These are phyloP conservation scores for Fusarium napiforme DNA, from an alignment of 2,329 filamentous ascomycete species.

Conservation along the genomic window DNA sequence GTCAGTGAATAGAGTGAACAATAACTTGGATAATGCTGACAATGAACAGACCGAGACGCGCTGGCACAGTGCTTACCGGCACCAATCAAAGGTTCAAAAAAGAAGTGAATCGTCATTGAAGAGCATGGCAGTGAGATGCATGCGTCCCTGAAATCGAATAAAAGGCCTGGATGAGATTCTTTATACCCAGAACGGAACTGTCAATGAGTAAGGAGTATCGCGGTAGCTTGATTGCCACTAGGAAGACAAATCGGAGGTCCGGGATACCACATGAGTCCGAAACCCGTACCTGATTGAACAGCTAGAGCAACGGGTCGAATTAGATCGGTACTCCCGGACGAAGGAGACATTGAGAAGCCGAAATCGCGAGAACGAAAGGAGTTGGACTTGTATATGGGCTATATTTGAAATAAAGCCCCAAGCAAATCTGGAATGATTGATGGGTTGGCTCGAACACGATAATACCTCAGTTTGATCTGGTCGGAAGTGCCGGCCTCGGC, in stretches of 20 bases:
- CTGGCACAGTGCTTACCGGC: conserved; percentile 65
- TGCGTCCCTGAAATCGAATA: conserved; percentile 3
- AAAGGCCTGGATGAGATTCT: conserved; percentile 26
- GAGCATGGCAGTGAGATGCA: conserved; percentile 16
- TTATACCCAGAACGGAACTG: conserved; percentile 29
- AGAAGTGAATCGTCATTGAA: conserved; percentile 42
- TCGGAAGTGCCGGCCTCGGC: conserved; percentile 11
- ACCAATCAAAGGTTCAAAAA: conserved; percentile 60
- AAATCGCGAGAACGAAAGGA: conserved; percentile 4
- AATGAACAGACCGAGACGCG: conserved; percentile 62
- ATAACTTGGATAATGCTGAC: conserved; percentile 32
- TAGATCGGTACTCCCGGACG: conserved; percentile 3
- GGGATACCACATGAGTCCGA: conserved; percentile 19
- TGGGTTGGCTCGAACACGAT: conserved; percentile 16
- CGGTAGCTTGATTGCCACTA: neutral
- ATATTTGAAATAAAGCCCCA: conserved; percentile 6
- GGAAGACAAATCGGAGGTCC: conserved; percentile 12
- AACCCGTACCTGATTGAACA: conserved; percentile 9
- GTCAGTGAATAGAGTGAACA: conserved; percentile 61
- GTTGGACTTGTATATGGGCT: conserved; percentile 3
- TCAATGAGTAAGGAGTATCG: conserved; percentile 9
- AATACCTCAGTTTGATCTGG: conserved; percentile 19
- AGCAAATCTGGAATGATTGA: conserved; percentile 5
- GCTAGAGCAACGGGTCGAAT: neutral
- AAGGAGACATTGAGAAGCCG: conserved; percentile 3